phyloP scores from a whole-genome alignment of 148 eudicot genomes.

The Rhododendron simsii region DNA sequence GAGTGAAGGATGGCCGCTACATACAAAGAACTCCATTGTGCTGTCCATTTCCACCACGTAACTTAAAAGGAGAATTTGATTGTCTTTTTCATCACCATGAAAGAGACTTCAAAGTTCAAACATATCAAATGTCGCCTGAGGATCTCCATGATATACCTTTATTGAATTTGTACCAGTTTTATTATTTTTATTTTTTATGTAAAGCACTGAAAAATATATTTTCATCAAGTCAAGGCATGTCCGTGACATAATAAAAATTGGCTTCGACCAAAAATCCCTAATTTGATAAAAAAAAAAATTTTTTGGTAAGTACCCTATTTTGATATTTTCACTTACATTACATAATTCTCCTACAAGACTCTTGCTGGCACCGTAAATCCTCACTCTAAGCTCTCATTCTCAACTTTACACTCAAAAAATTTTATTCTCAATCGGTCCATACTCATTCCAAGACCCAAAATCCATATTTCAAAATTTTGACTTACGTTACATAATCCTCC shows the following conservation, averaged over 20 bases:
- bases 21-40: background rate
- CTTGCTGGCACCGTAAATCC: background rate
- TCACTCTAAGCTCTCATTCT: background rate
- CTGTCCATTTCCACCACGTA: background rate
- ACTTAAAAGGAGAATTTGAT: background rate
- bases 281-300: background rate
- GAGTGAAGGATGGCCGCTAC: background rate
- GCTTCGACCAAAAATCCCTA: background rate
- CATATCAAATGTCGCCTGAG: background rate
- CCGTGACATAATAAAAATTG: background rate
- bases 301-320: too few species aligned
- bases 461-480: background rate
- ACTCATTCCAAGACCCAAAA: background rate
- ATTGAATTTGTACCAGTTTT: background rate
- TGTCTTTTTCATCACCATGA: background rate
- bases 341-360: background rate
- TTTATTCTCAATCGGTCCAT: background rate
- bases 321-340: too few species aligned
- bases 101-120: background rate
- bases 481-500: background rate
- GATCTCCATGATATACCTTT: background rate
- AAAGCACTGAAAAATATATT: background rate
- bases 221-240: background rate
- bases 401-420: too few species aligned
- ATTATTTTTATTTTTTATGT: background rate